Conservation (phyloP, 345 rosid species). For the Chamaenerion angustifolium region DNA sequence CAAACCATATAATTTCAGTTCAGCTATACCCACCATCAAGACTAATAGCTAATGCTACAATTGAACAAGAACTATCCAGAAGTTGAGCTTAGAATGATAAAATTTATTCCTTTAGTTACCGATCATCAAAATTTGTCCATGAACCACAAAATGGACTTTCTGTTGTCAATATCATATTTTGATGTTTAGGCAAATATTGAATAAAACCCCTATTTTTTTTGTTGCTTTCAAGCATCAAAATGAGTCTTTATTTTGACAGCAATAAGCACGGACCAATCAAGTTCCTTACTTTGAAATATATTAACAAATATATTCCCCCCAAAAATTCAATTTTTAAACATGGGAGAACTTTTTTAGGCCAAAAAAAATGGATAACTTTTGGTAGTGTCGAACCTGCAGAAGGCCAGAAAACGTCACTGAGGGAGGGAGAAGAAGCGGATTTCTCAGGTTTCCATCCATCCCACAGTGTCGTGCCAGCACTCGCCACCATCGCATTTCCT, state of each 20-base stretch:
- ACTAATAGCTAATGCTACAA: no score
- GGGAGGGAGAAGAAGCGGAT: constrained; percentile 26
- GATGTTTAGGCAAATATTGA: neutral
- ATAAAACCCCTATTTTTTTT: neutral
- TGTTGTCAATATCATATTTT: no score
- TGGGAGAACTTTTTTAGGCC: neutral
- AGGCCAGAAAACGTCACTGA: constrained; percentile 90
- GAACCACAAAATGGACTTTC: no score
- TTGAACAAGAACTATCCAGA: neutral
- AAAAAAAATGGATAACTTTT: neutral
- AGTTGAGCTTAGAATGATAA: no score
- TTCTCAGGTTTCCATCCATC: constrained; percentile 67
- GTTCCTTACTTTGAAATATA: neutral
- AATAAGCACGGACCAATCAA: neutral
- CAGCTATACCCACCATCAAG: neutral
- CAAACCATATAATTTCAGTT: neutral
- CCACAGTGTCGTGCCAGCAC: constrained; percentile 34
- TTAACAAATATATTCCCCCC: neutral
- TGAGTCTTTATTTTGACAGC: neutral
- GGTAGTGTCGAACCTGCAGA: constrained; percentile 52
- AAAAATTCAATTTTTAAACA: neutral
- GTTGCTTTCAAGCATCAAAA: neutral
- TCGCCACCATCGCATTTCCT: constrained; percentile 1
- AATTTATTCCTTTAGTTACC: no score
- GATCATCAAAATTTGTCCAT: no score